A percentile compares a stretch with the other conserved stretches of the same genome.
phyloP scores from a whole-genome alignment of 257 asterid species.

The Jaltomata sinuosa region DNA sequence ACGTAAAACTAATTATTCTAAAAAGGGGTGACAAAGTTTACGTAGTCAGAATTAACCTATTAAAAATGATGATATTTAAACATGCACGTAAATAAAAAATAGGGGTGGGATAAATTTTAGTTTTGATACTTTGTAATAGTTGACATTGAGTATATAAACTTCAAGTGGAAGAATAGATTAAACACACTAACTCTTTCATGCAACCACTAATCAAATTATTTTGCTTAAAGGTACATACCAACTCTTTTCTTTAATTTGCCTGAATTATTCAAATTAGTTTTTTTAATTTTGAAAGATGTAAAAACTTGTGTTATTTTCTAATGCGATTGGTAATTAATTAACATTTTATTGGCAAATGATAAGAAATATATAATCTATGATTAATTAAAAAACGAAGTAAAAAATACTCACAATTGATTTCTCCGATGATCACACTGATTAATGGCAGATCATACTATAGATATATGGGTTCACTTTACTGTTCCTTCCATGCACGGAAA shows the following conservation, averaged over 20 bases:
- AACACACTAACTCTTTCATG: background rate
- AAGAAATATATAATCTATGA: conserved; percentile 23
- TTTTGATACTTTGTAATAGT: background rate
- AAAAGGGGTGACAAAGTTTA: too few relatives aligned
- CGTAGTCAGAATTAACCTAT: too few relatives aligned
- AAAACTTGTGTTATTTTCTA: background rate
- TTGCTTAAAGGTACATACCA: background rate
- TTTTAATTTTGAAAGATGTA: background rate
- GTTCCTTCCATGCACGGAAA: conserved; percentile 67
- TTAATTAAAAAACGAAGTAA: conserved; percentile 11
- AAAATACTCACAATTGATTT: background rate
- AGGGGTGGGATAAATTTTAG: too few relatives aligned
- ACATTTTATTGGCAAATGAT: conserved; percentile 19
- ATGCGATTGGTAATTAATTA: background rate
- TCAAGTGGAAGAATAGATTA: background rate
- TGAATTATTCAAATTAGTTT: background rate
- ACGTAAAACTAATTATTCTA: too few relatives aligned
- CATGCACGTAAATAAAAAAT: too few relatives aligned
- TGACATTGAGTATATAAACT: background rate
- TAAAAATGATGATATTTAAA: too few relatives aligned
- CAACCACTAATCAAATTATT: background rate
- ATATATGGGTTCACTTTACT: conserved; percentile 57
- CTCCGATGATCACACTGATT: background rate
- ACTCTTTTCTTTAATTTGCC: background rate
- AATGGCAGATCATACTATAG: conserved; percentile 28